Base-by-base conservation (phyloP, 768 basidiomycete genomes). In the Suillus placidus region DNA sequence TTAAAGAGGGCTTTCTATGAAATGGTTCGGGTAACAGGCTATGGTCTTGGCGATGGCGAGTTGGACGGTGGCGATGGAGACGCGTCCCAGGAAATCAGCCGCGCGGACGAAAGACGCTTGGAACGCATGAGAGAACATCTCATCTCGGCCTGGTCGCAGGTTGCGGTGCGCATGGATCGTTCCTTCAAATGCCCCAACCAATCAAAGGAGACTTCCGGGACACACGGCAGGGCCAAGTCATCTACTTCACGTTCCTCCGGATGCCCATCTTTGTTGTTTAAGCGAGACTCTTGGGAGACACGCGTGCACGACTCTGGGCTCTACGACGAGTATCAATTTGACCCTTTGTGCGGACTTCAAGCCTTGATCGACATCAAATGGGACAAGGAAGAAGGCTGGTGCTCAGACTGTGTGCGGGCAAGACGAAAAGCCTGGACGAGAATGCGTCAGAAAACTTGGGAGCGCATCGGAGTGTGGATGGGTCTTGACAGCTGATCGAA, bases 1-100 rank as follows among this genome's bases (percentile, higher is more conserved):
- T 69, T 78, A 10, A 78, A 79, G 58, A 71, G 73, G 52, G 80
- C 81, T 2, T 80, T 77, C 62, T 82, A 83, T 66, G 80, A 83
- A 58, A 58, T 58, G 57, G 57, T 58, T 26, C 37, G 57, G 37
- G 9, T 58, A 16, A 16, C 57, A 40, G 61, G 64, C 2, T 63
- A 49, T 43, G 64, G 62, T 23, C 64, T 65, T 18, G 45, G 54
- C 13, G 63, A 64, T 30, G 63, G 64, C 26, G 64, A 63, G 23
- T 37, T 38, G 12, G 38, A 65, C 16, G 38, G 26, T 6, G 20
- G 20, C 47, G 49, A 49, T 3, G 47, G 47, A 26, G 47, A 14
- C n/a, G 47, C 4, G 14, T 26, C 26, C 6, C 43, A 14, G 16
- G 64, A 65, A 13, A 65, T 65, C 23, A 62, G 38, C 37, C 35